Conservation (phyloP, 495 filamentous ascomycete genomes). For the Podospora appendiculata region DNA sequence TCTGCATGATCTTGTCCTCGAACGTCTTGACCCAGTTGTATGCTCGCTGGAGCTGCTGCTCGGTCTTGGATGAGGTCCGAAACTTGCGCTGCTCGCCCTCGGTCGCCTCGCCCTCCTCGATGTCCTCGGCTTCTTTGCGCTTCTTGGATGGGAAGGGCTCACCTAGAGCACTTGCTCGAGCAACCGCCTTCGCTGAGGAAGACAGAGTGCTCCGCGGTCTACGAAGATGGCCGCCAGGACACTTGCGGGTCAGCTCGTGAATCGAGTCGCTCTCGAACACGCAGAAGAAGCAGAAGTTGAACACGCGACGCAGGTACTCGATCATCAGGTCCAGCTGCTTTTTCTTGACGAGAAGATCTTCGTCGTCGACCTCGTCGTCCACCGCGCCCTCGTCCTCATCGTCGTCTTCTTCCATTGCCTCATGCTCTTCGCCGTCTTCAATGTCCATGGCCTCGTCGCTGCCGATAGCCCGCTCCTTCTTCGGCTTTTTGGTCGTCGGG, state of each 20-base stretch:
- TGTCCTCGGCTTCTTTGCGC: slow-evolving; percentile 56
- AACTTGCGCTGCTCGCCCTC: slow-evolving; percentile 55
- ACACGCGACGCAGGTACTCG: slow-evolving; percentile 91
- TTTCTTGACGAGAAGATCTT: slow-evolving; percentile 83
- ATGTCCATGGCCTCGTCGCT: slow-evolving; percentile 65
- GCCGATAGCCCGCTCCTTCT: slow-evolving; percentile 47
- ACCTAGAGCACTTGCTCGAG: slow-evolving; percentile 69
- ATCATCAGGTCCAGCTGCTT: slow-evolving; percentile 95
- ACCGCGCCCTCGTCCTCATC: slow-evolving; percentile 70
- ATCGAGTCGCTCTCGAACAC: slow-evolving; percentile 97
- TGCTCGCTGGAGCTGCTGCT: slow-evolving; percentile 85
- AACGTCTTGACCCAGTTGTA: slow-evolving; percentile 99
- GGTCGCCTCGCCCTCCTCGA: slow-evolving; percentile 55
- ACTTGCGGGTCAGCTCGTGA: slow-evolving; percentile 91
- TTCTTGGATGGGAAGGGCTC: slow-evolving; percentile 76
- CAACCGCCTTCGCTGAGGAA: slow-evolving; percentile 74
- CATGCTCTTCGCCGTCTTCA: slow-evolving; percentile 62
- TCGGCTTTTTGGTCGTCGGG: slow-evolving; percentile 53
- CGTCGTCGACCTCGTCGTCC: slow-evolving; percentile 79
- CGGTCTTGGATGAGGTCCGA: slow-evolving; percentile 63
- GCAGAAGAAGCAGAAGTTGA: slow-evolving; percentile 99
- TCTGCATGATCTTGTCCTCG: slow-evolving; percentile 90
- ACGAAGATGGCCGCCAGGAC: slow-evolving; percentile 90
- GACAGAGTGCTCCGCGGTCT: slow-evolving; percentile 78
- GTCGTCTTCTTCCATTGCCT: slow-evolving; percentile 55